phyloP scores from a whole-genome alignment of 2,329 filamentous ascomycete genomes.

The Capronia coronata region DNA sequence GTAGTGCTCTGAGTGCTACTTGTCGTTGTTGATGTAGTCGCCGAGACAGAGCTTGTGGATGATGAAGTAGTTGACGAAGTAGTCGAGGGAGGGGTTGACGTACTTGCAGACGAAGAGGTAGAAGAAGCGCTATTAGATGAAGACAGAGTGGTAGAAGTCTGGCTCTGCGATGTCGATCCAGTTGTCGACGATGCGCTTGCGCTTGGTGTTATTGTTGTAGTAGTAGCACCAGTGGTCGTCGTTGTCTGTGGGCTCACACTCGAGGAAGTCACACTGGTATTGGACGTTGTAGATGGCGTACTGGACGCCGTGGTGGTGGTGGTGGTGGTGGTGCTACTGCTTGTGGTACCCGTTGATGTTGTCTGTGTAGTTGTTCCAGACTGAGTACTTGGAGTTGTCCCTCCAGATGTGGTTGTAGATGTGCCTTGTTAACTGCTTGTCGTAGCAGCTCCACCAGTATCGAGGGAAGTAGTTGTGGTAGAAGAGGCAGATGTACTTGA shows the following conservation, averaged over 20 bases:
- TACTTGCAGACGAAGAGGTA: not conserved
- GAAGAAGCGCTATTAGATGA: not conserved
- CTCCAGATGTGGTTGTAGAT: not conserved
- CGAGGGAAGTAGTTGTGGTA: not conserved
- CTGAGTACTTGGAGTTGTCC: not conserved
- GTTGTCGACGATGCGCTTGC: too few species aligned
- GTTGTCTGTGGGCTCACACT: too few species aligned
- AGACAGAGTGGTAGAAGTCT: not conserved
- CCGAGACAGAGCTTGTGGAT: not conserved
- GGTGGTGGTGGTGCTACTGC: not conserved
- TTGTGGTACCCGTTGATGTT: not conserved
- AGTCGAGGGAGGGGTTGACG: not conserved
- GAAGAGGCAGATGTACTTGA: conserved; percentile 1
- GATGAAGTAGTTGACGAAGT: not conserved
- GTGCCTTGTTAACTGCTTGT: not conserved
- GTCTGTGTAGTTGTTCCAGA: not conserved
- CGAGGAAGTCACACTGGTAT: too few species aligned
- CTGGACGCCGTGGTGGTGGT: not conserved
- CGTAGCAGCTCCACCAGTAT: not conserved
- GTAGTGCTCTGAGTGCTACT: not conserved
- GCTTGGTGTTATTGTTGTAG: not conserved
- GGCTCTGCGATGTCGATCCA: not conserved
- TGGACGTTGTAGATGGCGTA: not conserved
- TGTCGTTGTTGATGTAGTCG: not conserved
- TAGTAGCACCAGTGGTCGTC: not conserved